A percentile compares a stretch with the other conserved stretches of the same genome.
Evolutionary conservation across 176 grass and related monocot genomes (phyloP).

Genomic region (Tillandsia leiboldiana): DNA sequence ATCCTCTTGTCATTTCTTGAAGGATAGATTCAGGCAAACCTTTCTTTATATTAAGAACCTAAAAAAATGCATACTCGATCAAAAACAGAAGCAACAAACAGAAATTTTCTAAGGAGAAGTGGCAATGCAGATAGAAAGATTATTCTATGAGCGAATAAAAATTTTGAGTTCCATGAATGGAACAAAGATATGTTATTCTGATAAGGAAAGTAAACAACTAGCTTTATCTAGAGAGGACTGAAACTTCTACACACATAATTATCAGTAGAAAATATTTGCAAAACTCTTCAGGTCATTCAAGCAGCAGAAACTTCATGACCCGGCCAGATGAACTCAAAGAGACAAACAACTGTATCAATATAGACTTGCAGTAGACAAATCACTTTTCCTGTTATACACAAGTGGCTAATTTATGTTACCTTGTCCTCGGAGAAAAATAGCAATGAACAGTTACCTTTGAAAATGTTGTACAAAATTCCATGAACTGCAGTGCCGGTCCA

Average conservation of each 20-base stretch:
- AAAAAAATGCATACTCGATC: background rate
- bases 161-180: no score
- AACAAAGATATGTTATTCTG: background rate
- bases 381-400: no score
- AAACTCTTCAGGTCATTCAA: background rate
- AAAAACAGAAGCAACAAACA: background rate
- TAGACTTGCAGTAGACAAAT: no score
- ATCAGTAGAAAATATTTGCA: no score
- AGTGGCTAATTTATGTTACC: no score
- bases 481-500: slow-evolving; percentile 60
- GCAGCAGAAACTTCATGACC: background rate
- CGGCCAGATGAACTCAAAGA: background rate
- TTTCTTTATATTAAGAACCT: slow-evolving; percentile 69
- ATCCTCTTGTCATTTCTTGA: slow-evolving; percentile 54
- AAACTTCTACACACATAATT: no score
- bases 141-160: no score
- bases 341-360: no score
- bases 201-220: background rate
- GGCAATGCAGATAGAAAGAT: no score
- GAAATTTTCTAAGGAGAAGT: slow-evolving; percentile 1
- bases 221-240: background rate
- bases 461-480: slow-evolving; percentile 63
- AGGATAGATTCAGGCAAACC: slow-evolving; percentile 71
- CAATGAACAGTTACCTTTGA: slow-evolving; percentile 37
- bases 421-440: no score